phyloP scores from a whole-genome alignment of 306 rosid genomes.

The Lupinus albus region DNA sequence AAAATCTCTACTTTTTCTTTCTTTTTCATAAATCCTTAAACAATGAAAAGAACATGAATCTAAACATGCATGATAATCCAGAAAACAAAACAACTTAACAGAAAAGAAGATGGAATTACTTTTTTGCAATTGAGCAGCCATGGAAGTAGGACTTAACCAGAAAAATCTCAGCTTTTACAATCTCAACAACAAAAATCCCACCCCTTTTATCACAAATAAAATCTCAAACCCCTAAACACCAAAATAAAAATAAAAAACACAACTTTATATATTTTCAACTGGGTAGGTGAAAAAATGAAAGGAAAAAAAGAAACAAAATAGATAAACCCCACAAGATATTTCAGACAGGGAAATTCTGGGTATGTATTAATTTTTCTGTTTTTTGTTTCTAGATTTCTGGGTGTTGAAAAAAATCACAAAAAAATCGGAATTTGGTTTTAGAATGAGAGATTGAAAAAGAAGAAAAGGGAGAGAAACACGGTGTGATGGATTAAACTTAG shows the following conservation, averaged over 20 bases:
- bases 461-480: slow-evolving; percentile 30
- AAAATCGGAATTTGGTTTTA: slow-evolving; percentile 30
- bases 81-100: slow-evolving; percentile 9
- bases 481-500: background rate
- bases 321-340: slow-evolving; percentile 42
- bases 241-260: background rate
- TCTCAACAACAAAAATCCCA: slow-evolving; percentile 33
- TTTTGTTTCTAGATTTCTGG: slow-evolving; percentile 50
- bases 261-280: slow-evolving; percentile 15
- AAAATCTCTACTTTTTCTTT: background rate
- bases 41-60: background rate
- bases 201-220: background rate
- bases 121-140: slow-evolving; percentile 53
- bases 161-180: slow-evolving; percentile 26
- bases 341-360: slow-evolving; percentile 36
- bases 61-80: slow-evolving; percentile 4
- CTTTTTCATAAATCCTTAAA: background rate
- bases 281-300: background rate
- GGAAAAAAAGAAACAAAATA: background rate
- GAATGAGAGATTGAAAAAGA: slow-evolving; percentile 24
- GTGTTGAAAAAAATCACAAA: slow-evolving; percentile 21
- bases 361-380: slow-evolving; percentile 31
- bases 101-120: slow-evolving; percentile 32
- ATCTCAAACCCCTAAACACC: background rate
- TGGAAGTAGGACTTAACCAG: slow-evolving; percentile 36